phyloP scores from a whole-genome alignment of 306 rosid species.

The Sesbania bispinosa region DNA sequence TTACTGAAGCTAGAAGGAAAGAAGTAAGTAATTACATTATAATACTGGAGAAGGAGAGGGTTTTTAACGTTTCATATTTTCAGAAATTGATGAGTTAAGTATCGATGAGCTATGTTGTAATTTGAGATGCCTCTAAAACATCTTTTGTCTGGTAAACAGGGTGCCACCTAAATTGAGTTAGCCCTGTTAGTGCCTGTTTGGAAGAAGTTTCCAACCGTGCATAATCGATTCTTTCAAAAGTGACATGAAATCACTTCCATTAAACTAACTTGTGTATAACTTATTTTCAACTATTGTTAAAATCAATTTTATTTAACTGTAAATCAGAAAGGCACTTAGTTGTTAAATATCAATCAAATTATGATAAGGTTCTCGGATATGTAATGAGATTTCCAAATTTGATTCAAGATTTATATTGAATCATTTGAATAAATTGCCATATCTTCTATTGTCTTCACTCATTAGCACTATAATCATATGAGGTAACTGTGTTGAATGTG shows the following conservation, averaged over 20 bases:
- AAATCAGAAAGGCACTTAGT: too few relatives aligned
- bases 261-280: too few relatives aligned
- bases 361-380: background rate
- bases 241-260: too few relatives aligned
- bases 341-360: background rate
- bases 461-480: background rate
- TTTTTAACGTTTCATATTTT: background rate
- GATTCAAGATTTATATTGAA: background rate
- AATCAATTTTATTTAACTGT: too few relatives aligned
- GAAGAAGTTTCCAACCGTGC: too few relatives aligned
- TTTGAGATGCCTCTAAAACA: conserved; percentile 10
- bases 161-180: background rate
- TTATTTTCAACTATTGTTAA: too few relatives aligned
- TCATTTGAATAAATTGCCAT: background rate
- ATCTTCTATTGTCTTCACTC: background rate
- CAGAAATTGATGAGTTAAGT: background rate
- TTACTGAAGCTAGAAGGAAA: conserved; percentile 76
- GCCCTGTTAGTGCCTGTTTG: background rate
- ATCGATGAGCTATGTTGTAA: background rate
- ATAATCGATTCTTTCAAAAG: too few relatives aligned
- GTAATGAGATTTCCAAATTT: background rate
- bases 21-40: conserved; percentile 51
- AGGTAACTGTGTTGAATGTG: background rate
- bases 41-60: background rate
- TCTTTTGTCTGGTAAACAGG: background rate